Base-by-base conservation (phyloP, 108 stramenopile genomes). In the Nitzschia palea region DNA sequence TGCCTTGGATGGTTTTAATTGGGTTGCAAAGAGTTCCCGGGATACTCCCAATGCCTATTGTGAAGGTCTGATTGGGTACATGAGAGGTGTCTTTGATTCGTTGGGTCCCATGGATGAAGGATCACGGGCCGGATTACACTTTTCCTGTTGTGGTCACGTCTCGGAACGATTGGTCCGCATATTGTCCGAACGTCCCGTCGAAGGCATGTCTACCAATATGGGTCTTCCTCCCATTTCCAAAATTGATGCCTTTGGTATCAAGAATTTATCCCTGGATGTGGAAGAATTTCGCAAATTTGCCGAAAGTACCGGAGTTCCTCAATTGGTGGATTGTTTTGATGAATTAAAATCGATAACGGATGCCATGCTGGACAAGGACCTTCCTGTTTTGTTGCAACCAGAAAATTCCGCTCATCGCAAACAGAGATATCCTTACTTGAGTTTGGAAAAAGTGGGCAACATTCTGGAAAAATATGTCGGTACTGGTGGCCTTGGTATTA, bases 51-150 rank as follows among this genome's bases (percentile, higher is more conserved):
- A 95, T 74, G 88, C 94, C 14, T 95, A 95, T 57, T 70, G 61
- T 51, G 90, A 90, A 67, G 89, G 82, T 71, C 62, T 95, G 55
- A 88, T 95, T 28, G 90, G 88, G 44, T 91, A 90, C 62, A 79
- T 95, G 76, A 71, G 90, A 57, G 67, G 73, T 29, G 86, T 89
- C 0, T 95, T 95, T 68, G 76, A 73, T 47, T 81, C 85, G 9
- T 71, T 95, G 14, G 90, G 90, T n/a, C 86, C 90, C 9, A 91
- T 95, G 89, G 90, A 91, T 65, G 94, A 95, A 66, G 94, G 94
- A 25, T 95, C 94, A 0, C 43, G 89, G 47, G 85, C 85, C 43
- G 94, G 94, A 36, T 68, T 95, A 35, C 94, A 95, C 64, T 95
- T 95, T 60, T 92, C 90, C n/a, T 92, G 90, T 44, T 95, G 90